These are phyloP conservation scores for Aegilops bicornis DNA, from an alignment of 176 grass and related monocot genomes.

Conservation along the genomic window DNA sequence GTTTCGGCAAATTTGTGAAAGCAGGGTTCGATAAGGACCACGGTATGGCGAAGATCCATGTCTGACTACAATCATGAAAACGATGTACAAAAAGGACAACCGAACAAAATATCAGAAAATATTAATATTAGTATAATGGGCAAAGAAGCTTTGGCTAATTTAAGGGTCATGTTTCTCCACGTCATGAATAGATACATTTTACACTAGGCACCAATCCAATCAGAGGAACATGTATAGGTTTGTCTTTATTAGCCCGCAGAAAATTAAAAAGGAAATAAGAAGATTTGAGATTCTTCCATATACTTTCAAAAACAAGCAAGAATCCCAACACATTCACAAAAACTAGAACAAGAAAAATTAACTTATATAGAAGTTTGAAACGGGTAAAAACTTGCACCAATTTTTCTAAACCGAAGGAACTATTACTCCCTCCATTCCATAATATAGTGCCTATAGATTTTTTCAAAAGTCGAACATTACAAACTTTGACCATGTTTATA, in stretches of 20 bases:
- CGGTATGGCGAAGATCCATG: slow-evolving; percentile 31
- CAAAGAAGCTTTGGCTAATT: neutral
- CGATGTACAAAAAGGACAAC: neutral
- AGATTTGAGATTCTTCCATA: neutral
- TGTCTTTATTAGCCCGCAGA: neutral
- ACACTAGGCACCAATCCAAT: neutral
- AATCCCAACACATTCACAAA: neutral
- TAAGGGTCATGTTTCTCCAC: neutral
- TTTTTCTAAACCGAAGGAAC: too few relatives aligned
- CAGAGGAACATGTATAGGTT: neutral
- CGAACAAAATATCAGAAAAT: neutral
- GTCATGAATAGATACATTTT: neutral
- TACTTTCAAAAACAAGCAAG: neutral
- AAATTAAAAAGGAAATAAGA: neutral
- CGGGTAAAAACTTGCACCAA: too few relatives aligned
- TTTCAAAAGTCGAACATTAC: too few relatives aligned
- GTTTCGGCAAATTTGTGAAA: slow-evolving; percentile 14
- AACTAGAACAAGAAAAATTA: neutral
- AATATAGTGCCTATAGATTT: too few relatives aligned
- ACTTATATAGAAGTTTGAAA: too few relatives aligned
- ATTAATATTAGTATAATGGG: neutral
- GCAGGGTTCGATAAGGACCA: slow-evolving; percentile 19
- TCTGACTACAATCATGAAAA: slow-evolving; percentile 32
- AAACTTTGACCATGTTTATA: too few relatives aligned
- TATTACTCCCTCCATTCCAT: too few relatives aligned